Conservation (phyloP, 805 yeast genomes). For the Candida andamanensis region DNA sequence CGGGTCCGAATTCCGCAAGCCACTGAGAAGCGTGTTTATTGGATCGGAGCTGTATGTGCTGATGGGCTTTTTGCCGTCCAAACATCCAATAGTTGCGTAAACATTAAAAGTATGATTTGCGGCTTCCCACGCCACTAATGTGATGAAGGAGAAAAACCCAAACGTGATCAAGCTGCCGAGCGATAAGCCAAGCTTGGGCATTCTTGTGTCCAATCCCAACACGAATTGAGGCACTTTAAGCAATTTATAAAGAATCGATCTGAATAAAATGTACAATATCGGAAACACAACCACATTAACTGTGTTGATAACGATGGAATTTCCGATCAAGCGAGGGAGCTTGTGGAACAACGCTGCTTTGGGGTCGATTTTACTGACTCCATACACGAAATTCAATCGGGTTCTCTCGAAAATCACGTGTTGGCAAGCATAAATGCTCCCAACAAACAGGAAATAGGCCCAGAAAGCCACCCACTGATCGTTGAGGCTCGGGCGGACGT, state of each 20-base stretch:
- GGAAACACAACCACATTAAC: constrained; percentile 29
- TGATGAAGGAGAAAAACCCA: constrained; percentile 27
- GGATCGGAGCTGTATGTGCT: constrained; percentile 58
- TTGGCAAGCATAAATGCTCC: constrained; percentile 44
- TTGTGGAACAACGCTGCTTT: constrained; percentile 24
- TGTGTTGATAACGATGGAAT: constrained; percentile 29
- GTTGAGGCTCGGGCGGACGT: constrained; percentile 31
- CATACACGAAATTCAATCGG: constrained; percentile 44
- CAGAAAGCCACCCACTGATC: constrained; percentile 47
- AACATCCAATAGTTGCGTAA: constrained; percentile 66
- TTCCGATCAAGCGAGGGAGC: constrained; percentile 28
- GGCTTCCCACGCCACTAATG: constrained; percentile 47
- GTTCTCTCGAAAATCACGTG: constrained; percentile 53
- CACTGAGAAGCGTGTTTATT: constrained; percentile 56
- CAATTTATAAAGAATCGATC: constrained; percentile 38
- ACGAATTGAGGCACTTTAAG: constrained; percentile 23
- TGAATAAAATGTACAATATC: constrained; percentile 33
- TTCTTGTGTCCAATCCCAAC: constrained; percentile 32
- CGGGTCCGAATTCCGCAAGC: constrained; percentile 49
- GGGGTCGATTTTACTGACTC: constrained; percentile 41
- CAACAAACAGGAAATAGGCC: constrained; percentile 39
- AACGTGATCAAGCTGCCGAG: constrained; percentile 23
- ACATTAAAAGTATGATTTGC: constrained; percentile 56
- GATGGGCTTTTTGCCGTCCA: constrained; percentile 60
- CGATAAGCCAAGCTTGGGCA: constrained; percentile 37